Base-by-base conservation (phyloP, 2,329 filamentous ascomycete species). In the Phoma sp. region DNA sequence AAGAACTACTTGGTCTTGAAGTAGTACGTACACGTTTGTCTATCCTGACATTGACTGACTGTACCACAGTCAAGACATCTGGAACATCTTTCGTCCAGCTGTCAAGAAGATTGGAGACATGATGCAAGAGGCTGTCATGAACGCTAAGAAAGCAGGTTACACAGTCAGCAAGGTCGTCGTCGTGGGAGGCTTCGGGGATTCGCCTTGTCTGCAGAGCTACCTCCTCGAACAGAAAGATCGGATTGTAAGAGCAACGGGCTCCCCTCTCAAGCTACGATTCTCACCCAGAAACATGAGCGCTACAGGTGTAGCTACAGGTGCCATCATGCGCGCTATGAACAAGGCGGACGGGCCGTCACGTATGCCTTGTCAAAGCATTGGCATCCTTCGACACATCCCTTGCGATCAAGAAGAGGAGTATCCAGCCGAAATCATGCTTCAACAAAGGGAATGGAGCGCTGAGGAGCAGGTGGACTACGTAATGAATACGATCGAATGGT, bases 301-400 rank as follows among this genome's bases (percentile, higher is more conserved):
- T 9, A 51, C 54, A 13, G 60, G 60, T 4, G 60, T 65, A 4
- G 62, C 62, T 13, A 57, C 35, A 8, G 62, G 62, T 10, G 62
- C 57, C 1, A 35, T 60, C 1, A 2, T 65, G 18, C 55, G 60
- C 7, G 47, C 60, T n/a, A 27, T 47, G 22, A 51, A 62, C 46
- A 63, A 64, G 32, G 27, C 39, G 0, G 11, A 46, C 18, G 62
- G 57, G 4, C 62, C 62, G 1, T 40, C 35, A 13, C 47, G 57
- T 23, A 49, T 49, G 1, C 52, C 55, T 7, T 40, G 47, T 10
- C 44, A 50, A 36, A 63, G 58, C 29, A 55, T 59, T 11, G 58
- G 58, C 2, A 41, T 63, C 2, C 32, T 55, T 1, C 50, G 47
- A 7, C 60, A 59, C 7, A 38, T 62, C 3, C 35, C 36, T 10